These are phyloP conservation scores for Talinum fruticosum DNA, from an alignment of 148 eudicot species.

Conservation along the genomic window DNA sequence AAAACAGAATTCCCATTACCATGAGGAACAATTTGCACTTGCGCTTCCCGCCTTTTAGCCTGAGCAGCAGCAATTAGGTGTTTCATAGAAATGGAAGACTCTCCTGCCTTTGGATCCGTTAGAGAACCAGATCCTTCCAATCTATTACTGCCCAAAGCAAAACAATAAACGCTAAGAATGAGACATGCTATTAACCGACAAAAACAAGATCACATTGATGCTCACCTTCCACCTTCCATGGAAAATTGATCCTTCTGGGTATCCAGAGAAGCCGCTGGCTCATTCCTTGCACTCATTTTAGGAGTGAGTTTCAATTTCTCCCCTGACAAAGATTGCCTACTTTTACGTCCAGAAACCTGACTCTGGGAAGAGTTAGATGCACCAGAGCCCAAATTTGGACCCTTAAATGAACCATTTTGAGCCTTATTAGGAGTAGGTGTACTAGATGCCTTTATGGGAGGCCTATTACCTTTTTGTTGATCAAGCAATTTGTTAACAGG, in stretches of 20 bases:
- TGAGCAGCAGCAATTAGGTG: constrained; percentile 92
- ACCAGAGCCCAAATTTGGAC: constrained; percentile 31
- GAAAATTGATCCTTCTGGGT: constrained; percentile 33
- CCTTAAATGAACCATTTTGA: constrained; percentile 37
- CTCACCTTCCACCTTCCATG: constrained; percentile 52
- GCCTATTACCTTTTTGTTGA: constrained; percentile 34
- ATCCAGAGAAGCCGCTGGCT: constrained; percentile 28
- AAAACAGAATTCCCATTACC: constrained; percentile 30
- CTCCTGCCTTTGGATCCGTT: constrained; percentile 46
- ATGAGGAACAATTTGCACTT: constrained; percentile 41
- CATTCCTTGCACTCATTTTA: constrained; percentile 33
- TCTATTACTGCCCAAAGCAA: constrained; percentile 36
- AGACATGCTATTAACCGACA: not conserved
- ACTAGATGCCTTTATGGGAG: constrained; percentile 33
- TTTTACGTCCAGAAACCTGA: constrained; percentile 41
- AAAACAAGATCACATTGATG: constrained; percentile 3
- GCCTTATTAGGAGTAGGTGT: constrained; percentile 39
- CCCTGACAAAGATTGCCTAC: constrained; percentile 37
- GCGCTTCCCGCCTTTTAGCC: constrained; percentile 75
- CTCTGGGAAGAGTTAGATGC: constrained; percentile 32
- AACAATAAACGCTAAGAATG: constrained; percentile 13
- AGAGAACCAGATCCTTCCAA: constrained; percentile 38
- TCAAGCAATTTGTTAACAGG: constrained; percentile 45
- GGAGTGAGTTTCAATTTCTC: constrained; percentile 52
- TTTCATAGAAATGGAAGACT: constrained; percentile 62